A percentile compares a stretch with the other conserved stretches of the same genome.
phyloP scores from a whole-genome alignment of 2,329 filamentous ascomycete genomes.

The Trichoderma gracile region DNA sequence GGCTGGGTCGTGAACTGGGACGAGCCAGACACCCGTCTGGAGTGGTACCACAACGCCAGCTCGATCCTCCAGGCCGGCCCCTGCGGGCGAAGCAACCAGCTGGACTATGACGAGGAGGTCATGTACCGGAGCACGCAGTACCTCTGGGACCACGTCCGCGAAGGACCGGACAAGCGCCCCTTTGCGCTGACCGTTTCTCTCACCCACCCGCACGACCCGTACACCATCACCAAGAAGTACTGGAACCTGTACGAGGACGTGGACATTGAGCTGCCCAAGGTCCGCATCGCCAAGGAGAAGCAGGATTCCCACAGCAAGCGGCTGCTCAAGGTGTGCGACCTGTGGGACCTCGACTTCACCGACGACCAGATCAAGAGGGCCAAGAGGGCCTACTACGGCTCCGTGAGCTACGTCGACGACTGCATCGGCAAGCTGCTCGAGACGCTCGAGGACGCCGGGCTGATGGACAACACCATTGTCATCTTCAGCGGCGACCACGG shows the following conservation, averaged over 20 bases:
- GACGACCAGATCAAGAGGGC: slow-evolving; percentile 85
- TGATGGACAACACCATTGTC: slow-evolving; percentile 84
- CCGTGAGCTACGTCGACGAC: slow-evolving; percentile 91
- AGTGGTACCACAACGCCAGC: slow-evolving; percentile 97
- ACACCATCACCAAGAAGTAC: slow-evolving; percentile 90
- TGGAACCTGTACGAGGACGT: slow-evolving; percentile 91
- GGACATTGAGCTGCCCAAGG: slow-evolving; percentile 80
- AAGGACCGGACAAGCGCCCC: slow-evolving; percentile 69
- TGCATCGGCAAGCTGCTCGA: slow-evolving; percentile 81
- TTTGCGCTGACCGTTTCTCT: slow-evolving; percentile 90
- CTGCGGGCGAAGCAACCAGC: slow-evolving; percentile 88
- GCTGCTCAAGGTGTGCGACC: slow-evolving; percentile 80
- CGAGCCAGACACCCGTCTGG: slow-evolving; percentile 77
- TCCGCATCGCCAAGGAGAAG: slow-evolving; percentile 75
- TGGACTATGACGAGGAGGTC: slow-evolving; percentile 95
- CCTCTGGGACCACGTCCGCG: slow-evolving; percentile 85
- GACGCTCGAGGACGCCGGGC: slow-evolving; percentile 74
- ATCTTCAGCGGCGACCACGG: slow-evolving; percentile 94
- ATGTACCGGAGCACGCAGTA: slow-evolving; percentile 91
- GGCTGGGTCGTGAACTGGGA: slow-evolving; percentile 98
- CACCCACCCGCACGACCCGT: slow-evolving; percentile 92
- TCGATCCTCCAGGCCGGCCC: slow-evolving; percentile 88
- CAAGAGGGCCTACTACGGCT: slow-evolving; percentile 86
- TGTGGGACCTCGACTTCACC: slow-evolving; percentile 80
- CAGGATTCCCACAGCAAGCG: slow-evolving; percentile 87